These are phyloP conservation scores for Aspergillus ochraceoroseus DNA, from an alignment of 2,329 filamentous ascomycete species.

Conservation along the genomic window DNA sequence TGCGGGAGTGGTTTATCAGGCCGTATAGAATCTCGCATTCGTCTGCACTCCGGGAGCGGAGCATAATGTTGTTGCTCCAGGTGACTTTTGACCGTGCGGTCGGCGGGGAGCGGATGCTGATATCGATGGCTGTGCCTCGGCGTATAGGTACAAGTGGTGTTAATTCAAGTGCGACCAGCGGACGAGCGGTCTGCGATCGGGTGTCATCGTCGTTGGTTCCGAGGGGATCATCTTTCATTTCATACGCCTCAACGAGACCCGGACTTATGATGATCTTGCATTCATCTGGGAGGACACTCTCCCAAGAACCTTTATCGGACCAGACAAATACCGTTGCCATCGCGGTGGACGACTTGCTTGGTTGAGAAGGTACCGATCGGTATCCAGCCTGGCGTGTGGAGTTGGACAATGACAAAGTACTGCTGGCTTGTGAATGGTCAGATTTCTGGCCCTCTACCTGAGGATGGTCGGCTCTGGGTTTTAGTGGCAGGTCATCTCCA, in stretches of 20 bases:
- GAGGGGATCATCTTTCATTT: conserved; percentile 45
- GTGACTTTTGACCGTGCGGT: conserved; percentile 66
- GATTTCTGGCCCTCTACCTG: conserved; percentile 37
- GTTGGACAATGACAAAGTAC: conserved; percentile 70
- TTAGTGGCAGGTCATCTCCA: conserved; percentile 40
- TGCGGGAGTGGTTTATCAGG: conserved; percentile 79
- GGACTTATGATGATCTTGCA: conserved; percentile 60
- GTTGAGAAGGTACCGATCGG: conserved; percentile 48
- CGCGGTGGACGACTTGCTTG: conserved; percentile 49
- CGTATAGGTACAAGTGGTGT: conserved; percentile 87
- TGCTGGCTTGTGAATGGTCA: conserved; percentile 44
- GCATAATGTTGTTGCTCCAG: conserved; percentile 76
- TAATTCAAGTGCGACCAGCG: conserved; percentile 69
- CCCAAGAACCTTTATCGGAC: conserved; percentile 60
- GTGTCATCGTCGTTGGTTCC: conserved; percentile 18
- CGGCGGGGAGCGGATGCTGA: conserved; percentile 86
- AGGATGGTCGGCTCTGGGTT: conserved; percentile 35
- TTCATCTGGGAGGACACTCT: conserved; percentile 57
- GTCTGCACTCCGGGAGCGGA: conserved; percentile 69
- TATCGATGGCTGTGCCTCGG: conserved; percentile 85
- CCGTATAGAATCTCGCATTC: conserved; percentile 80
- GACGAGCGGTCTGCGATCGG: conserved; percentile 36
- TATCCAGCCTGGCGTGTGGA: conserved; percentile 74
- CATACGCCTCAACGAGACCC: conserved; percentile 61
- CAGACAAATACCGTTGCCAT: conserved; percentile 60